A percentile compares a stretch with the other conserved stretches of the same genome.
Evolutionary conservation across 1,139 yeast genomes (phyloP).

Genomic region (Zygosaccharomyces pseudobailii): DNA sequence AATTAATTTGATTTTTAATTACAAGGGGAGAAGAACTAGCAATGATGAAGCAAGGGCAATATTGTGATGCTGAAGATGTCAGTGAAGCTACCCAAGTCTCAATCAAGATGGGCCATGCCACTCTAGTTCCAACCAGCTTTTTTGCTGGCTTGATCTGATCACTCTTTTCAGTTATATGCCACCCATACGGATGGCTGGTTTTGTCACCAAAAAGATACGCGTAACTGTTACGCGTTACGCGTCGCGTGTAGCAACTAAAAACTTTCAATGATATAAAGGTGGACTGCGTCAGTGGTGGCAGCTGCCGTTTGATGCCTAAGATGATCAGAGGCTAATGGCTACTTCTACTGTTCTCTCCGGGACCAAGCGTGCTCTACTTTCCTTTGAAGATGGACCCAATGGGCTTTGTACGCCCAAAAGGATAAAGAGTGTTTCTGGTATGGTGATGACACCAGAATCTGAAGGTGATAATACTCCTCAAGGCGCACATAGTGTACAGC

Average conservation of each 20-base stretch:
- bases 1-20: too few relatives aligned
- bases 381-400: not conserved
- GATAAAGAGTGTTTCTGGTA: not conserved
- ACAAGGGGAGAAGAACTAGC: too few relatives aligned
- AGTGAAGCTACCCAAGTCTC: too few relatives aligned
- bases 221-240: slow-evolving; percentile 1
- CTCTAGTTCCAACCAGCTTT: not conserved
- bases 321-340: not conserved
- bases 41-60: too few relatives aligned
- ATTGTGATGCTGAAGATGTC: too few relatives aligned
- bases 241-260: not conserved
- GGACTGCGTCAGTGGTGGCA: too few relatives aligned
- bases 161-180: not conserved
- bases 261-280: not conserved
- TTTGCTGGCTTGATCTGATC: not conserved
- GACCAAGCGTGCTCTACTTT: not conserved
- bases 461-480: not conserved
- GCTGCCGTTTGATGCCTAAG: not conserved
- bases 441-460: slow-evolving; percentile 1
- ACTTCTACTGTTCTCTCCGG: slow-evolving; percentile 1
- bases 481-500: not conserved
- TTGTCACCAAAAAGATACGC: slow-evolving; percentile 6
- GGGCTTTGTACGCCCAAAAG: not conserved
- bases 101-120: not conserved
- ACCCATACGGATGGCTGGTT: slow-evolving; percentile 9